phyloP scores from a whole-genome alignment of 1,284 basidiomycete species.

The Tausonia pullulans region DNA sequence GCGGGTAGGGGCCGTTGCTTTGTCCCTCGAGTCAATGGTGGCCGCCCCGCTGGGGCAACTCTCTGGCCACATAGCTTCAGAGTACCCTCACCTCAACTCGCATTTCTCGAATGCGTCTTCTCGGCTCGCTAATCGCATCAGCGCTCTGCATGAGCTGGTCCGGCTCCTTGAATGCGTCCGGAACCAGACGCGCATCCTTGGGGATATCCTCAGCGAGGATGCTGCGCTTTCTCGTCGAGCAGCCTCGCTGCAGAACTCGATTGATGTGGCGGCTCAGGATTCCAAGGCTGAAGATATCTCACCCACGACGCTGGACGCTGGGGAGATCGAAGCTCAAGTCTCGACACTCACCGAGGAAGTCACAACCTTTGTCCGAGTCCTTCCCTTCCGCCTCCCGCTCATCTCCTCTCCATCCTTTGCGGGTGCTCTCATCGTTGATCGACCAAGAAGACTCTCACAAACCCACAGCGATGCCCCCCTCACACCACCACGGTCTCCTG shows the following conservation, averaged over 20 bases:
- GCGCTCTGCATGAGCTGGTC: not conserved
- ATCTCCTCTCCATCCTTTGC: not conserved
- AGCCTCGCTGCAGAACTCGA: too few species aligned
- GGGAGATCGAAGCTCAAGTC: not conserved
- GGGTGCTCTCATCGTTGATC: not conserved
- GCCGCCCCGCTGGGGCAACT: not conserved
- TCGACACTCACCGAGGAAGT: not conserved
- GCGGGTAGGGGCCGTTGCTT: too few species aligned
- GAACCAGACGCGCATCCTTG: too few species aligned
- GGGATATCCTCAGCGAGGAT: too few species aligned
- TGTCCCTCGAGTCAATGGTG: not conserved
- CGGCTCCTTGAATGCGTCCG: not conserved
- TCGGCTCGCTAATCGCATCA: not conserved
- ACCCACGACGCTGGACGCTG: too few species aligned
- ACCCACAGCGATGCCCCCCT: constrained; percentile 23
- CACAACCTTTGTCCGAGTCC: not conserved
- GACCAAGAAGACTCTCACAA: constrained; percentile 14
- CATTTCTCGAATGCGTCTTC: not conserved
- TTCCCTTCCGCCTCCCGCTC: constrained; percentile 5
- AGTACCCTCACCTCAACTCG: not conserved
- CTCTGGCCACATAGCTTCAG: too few species aligned
- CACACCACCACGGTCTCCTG: constrained; percentile 15
- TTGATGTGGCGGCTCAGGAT: too few species aligned
- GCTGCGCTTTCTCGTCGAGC: too few species aligned
- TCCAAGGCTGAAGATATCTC: too few species aligned